A percentile compares a stretch with the other conserved stretches of the same genome.
Conservation (phyloP, 176 grass and related monocot genomes). For the Aegilops longissima region DNA sequence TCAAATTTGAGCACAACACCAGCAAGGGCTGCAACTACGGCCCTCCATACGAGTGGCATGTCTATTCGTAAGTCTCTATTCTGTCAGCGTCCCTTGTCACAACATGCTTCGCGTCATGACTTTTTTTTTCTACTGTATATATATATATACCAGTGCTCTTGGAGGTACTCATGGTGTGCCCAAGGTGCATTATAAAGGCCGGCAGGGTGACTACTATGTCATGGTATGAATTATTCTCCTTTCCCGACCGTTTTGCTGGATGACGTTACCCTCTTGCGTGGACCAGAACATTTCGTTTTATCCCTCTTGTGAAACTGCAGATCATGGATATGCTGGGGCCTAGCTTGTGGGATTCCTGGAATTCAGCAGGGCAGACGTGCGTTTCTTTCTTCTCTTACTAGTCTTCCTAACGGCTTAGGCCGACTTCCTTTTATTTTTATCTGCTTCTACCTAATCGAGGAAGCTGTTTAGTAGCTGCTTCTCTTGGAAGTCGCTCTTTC, state of each 20-base stretch:
- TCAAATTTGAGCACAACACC: slow-evolving; percentile 86
- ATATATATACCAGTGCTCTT: slow-evolving; percentile 48
- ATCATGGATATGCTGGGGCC: slow-evolving; percentile 94
- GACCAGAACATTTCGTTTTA: not conserved
- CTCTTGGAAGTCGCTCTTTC: not conserved
- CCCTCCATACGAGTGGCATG: slow-evolving; percentile 85
- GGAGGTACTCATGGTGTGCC: slow-evolving; percentile 80
- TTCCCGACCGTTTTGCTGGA: not conserved
- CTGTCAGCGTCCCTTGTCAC: not conserved
- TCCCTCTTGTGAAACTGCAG: slow-evolving; percentile 31
- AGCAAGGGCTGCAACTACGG: slow-evolving; percentile 91
- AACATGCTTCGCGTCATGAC: not conserved
- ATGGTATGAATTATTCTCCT: slow-evolving; percentile 57
- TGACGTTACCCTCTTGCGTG: not conserved
- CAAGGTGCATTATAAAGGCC: slow-evolving; percentile 93
- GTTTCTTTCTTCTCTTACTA: slow-evolving; percentile 14
- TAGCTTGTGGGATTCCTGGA: slow-evolving; percentile 92
- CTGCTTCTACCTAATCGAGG: not conserved
- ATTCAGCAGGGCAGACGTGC: slow-evolving; percentile 80
- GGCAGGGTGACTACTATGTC: slow-evolving; percentile 85
- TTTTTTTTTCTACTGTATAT: no score
- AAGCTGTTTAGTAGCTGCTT: not conserved
- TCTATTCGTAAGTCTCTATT: slow-evolving; percentile 60
- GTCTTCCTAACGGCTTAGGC: not conserved
- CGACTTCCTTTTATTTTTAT: not conserved